Evolutionary conservation across 495 filamentous ascomycete genomes (phyloP), one percentile per base, ranked within the genome.

Genomic region (Patellaria atrata): DNA sequence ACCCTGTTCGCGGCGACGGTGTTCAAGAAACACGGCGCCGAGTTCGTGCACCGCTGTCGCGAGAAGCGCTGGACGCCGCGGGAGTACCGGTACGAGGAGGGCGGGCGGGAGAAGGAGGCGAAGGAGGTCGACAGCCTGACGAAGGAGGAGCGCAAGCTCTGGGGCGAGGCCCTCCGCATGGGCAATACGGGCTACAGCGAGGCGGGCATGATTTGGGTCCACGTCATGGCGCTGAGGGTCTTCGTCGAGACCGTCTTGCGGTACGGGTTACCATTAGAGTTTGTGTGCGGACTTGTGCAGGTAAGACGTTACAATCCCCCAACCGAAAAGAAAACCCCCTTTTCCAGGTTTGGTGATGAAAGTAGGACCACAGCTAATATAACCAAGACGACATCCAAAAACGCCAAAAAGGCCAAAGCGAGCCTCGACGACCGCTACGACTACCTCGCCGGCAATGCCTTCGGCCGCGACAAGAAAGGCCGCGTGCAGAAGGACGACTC

Each of bases 191-290:
- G 80, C 18, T 96, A 87, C 70, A 84, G 84, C 45, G 91, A 97
- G 56, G 73, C 74, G 30, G 83, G 91, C 40, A 93, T 93, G 84
- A 77, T 84, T 36, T 91, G 82, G 86, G 63, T 85, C 8, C 91
- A 96, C 55, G 80, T 89, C 11, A 64, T 94, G 52, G 78, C 86
- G 4, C 61, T 97, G 43, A 66, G 89, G 27, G 85, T 97, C 23
- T 97, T 94, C 56, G 89, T 97, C 13, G 89, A 97, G 67, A 94
- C 85, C 8, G 86, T 96, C 13, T 61, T 96, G 52, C 70, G 89
- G 41, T 97, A 96, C 55, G 89, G 89, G 5, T 53, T 97, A 41
- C 89, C 89, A 21, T 55, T 92, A 46, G 75, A 83, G 47, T 94
- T 83, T 62, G 77, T 92, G 28, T 80, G 74, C 44, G 83, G 73